A percentile compares a stretch with the other conserved stretches of the same genome.
Conservation (phyloP, 1,284 basidiomycete species). For the Leccinum subrobustum region DNA sequence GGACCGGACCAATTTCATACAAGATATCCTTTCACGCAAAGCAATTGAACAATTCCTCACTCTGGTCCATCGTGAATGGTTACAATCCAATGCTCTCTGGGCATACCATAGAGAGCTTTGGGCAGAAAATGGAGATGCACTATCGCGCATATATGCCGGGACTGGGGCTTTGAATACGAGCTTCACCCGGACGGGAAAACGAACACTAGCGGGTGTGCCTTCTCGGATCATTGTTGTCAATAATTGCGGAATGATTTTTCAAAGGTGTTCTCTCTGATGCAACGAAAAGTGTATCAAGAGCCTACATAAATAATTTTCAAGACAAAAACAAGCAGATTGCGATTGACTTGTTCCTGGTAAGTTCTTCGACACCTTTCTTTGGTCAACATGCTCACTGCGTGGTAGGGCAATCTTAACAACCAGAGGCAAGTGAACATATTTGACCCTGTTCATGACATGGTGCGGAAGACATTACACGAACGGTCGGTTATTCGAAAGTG, state of each 20-base stretch:
- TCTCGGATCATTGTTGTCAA: neutral
- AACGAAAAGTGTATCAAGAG: conserved; percentile 91
- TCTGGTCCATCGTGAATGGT: conserved; percentile 72
- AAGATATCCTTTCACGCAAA: conserved; percentile 85
- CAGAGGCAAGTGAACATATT: conserved; percentile 90
- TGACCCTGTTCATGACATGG: conserved; percentile 90
- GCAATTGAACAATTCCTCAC: conserved; percentile 74
- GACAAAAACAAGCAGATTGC: conserved; percentile 93
- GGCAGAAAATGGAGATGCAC: conserved; percentile 93
- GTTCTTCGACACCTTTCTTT: conserved; percentile 18
- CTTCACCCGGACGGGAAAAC: conserved; percentile 92
- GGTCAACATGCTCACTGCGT: conserved; percentile 1
- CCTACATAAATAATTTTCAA: conserved; percentile 98
- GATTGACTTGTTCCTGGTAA: conserved; percentile 92
- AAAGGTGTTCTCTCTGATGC: conserved; percentile 89
- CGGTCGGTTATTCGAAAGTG: conserved; percentile 41
- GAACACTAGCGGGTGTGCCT: conserved; percentile 75
- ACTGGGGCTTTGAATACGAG: conserved; percentile 96
- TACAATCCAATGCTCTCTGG: conserved; percentile 75
- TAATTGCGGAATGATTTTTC: conserved; percentile 8
- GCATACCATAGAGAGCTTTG: conserved; percentile 88
- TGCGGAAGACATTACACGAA: conserved; percentile 67
- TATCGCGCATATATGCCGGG: conserved; percentile 93
- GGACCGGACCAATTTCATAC: conserved; percentile 97
- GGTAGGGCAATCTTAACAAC: conserved; percentile 85